These are phyloP conservation scores for Naganishia liquefaciens DNA, from an alignment of 1,284 basidiomycete species.

Conservation along the genomic window DNA sequence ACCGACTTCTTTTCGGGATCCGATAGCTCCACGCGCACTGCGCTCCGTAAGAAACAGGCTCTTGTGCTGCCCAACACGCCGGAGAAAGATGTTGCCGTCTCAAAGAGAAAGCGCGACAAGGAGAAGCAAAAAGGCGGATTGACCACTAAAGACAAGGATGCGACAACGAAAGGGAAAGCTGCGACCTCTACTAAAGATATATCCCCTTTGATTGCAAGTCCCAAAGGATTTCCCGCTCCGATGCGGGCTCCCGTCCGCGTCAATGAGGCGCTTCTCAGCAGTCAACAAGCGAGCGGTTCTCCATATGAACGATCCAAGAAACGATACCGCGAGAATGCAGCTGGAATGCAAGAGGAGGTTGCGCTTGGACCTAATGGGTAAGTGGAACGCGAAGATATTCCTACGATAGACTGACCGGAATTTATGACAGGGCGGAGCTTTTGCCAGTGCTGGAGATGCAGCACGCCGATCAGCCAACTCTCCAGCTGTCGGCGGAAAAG, in stretches of 20 bases:
- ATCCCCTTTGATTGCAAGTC: not conserved
- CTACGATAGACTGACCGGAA: not conserved
- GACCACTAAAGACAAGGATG: not conserved
- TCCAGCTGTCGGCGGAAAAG: conserved; percentile 14
- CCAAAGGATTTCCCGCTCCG: conserved; percentile 13
- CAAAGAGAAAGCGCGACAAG: too few species aligned
- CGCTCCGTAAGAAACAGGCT: too few species aligned
- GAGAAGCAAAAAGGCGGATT: not conserved
- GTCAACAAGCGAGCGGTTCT: not conserved
- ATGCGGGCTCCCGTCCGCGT: conserved; percentile 20
- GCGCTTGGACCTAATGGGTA: conserved; percentile 19
- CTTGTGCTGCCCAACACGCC: too few species aligned
- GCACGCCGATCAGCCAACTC: conserved; percentile 6
- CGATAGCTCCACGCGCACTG: too few species aligned
- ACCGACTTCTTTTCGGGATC: too few species aligned
- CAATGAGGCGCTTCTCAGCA: conserved; percentile 10
- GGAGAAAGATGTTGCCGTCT: too few species aligned
- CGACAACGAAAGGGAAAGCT: not conserved
- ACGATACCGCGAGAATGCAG: not conserved
- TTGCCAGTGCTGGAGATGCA: conserved; percentile 6
- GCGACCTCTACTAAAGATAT: not conserved
- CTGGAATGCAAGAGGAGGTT: conserved; percentile 5
- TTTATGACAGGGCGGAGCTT: not conserved
- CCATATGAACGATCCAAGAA: not conserved
- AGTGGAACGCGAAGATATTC: not conserved